Conservation (phyloP, 2,329 filamentous ascomycete genomes). For the Pyricularia pennisetigena region DNA sequence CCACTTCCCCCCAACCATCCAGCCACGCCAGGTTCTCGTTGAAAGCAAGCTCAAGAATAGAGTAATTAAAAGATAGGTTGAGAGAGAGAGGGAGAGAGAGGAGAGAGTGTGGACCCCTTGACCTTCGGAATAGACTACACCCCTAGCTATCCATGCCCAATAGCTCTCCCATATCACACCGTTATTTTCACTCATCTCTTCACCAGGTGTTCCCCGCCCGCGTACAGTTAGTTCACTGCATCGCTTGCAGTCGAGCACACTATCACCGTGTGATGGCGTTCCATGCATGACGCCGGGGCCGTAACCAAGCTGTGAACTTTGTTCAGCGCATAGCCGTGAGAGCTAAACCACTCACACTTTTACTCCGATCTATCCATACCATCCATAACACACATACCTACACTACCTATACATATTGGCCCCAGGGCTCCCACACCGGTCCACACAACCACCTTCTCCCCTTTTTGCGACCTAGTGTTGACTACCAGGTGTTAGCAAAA, state of each 20-base stretch:
- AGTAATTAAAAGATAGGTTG: not conserved
- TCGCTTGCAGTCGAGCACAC: constrained; percentile 2
- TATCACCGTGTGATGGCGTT: constrained; percentile 6
- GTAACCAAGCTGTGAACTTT: constrained; percentile 1
- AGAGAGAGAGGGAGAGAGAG: not conserved
- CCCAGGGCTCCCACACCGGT: not conserved
- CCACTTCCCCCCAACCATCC: not conserved
- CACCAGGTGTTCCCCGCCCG: not conserved
- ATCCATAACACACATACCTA: not conserved
- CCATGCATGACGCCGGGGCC: constrained; percentile 6
- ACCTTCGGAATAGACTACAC: not conserved
- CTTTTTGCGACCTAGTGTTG: constrained; percentile 4
- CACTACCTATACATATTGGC: constrained; percentile 4
- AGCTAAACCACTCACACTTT: not conserved
- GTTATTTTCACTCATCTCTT: not conserved
- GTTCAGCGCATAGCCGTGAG: not conserved
- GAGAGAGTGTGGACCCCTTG: not conserved
- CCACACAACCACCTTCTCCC: constrained; percentile 4
- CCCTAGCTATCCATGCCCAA: not conserved
- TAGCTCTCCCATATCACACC: not conserved
- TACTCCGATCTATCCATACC: not conserved
- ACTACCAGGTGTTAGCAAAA: not conserved
- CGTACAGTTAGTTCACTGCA: not conserved
- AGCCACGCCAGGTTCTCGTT: not conserved
- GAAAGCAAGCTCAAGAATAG: not conserved